A percentile compares a stretch with the other conserved stretches of the same genome.
phyloP scores from a whole-genome alignment of 1,284 basidiomycete genomes.

The Grifola frondosa region DNA sequence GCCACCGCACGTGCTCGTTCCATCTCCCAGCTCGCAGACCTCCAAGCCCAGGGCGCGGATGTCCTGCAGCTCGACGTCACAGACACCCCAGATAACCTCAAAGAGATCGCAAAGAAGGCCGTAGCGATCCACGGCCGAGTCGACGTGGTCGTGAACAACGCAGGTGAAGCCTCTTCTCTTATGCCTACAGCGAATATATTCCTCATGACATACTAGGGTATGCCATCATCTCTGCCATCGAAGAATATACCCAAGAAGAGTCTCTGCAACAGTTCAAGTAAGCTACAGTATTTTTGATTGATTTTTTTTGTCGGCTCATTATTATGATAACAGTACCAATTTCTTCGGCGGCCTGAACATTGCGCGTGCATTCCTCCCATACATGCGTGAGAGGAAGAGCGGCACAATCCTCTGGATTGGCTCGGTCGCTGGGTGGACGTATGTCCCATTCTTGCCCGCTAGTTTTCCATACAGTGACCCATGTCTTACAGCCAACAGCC shows the following conservation, averaged over 20 bases:
- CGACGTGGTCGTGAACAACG: slow-evolving; percentile 36
- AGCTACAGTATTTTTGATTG: not conserved
- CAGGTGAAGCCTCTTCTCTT: too few species aligned
- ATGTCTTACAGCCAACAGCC: too few species aligned
- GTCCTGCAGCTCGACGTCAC: slow-evolving; percentile 33
- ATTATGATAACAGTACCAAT: slow-evolving; percentile 24
- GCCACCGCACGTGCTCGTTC: slow-evolving; percentile 31
- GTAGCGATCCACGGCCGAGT: slow-evolving; percentile 31
- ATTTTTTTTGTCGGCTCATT: slow-evolving; percentile 3
- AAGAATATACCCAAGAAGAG: too few species aligned
- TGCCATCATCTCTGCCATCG: too few species aligned
- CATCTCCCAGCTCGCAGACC: too few species aligned
- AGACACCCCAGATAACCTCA: slow-evolving; percentile 20
- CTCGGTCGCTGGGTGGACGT: slow-evolving; percentile 9
- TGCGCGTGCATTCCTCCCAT: slow-evolving; percentile 12
- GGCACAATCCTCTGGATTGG: slow-evolving; percentile 14
- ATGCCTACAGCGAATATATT: too few species aligned
- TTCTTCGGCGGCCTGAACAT: slow-evolving; percentile 31
- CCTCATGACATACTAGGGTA: too few species aligned
- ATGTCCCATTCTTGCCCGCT: slow-evolving; percentile 15
- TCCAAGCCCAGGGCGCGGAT: too few species aligned
- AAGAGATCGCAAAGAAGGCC: slow-evolving; percentile 25
- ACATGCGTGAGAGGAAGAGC: slow-evolving; percentile 12
- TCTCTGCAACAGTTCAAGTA: slow-evolving; percentile 10
- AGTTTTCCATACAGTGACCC: too few species aligned